A percentile compares a stretch with the other conserved stretches of the same genome.
Conservation (phyloP, 352 stramenopile species). For the Phytophthora constricta region DNA sequence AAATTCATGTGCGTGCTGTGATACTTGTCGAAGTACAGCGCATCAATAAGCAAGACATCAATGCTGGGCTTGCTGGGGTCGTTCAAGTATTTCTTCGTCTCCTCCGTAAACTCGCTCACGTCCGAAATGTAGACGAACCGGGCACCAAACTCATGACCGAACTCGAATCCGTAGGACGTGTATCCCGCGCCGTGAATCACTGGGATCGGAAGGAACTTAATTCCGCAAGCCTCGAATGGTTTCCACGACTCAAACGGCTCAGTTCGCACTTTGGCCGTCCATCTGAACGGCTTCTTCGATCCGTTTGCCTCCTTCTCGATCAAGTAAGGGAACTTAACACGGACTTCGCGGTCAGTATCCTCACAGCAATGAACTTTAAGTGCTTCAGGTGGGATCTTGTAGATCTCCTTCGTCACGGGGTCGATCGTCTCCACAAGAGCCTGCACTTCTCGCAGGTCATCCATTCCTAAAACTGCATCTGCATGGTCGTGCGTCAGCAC, state of each 20-base stretch:
- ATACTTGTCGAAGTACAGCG: conserved; percentile 73
- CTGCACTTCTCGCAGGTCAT: conserved; percentile 88
- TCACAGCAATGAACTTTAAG: conserved; percentile 71
- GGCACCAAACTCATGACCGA: conserved; percentile 67
- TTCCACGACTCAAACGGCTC: conserved; percentile 61
- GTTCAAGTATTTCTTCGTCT: conserved; percentile 64
- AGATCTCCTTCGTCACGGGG: conserved; percentile 59
- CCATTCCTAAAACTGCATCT: conserved; percentile 82
- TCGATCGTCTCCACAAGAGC: conserved; percentile 58
- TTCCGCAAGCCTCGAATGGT: conserved; percentile 53
- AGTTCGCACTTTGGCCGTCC: conserved; percentile 81
- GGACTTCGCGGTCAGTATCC: conserved; percentile 62
- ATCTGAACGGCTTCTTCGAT: conserved; percentile 62
- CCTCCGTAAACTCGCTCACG: conserved; percentile 76
- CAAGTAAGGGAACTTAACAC: conserved; percentile 83
- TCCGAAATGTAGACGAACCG: conserved; percentile 91
- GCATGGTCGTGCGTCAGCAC: conserved; percentile 89
- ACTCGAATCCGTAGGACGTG: conserved; percentile 81
- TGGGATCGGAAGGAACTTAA: conserved; percentile 72
- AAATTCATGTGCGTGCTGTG: conserved; percentile 91
- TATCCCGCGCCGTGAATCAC: conserved; percentile 86
- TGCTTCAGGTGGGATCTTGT: conserved; percentile 59
- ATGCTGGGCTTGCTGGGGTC: conserved; percentile 59
- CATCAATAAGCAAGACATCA: conserved; percentile 87
- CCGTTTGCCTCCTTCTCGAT: conserved; percentile 50